Evolutionary conservation across 1,284 basidiomycete species (phyloP).

Genomic region (Trichosporon faecale): DNA sequence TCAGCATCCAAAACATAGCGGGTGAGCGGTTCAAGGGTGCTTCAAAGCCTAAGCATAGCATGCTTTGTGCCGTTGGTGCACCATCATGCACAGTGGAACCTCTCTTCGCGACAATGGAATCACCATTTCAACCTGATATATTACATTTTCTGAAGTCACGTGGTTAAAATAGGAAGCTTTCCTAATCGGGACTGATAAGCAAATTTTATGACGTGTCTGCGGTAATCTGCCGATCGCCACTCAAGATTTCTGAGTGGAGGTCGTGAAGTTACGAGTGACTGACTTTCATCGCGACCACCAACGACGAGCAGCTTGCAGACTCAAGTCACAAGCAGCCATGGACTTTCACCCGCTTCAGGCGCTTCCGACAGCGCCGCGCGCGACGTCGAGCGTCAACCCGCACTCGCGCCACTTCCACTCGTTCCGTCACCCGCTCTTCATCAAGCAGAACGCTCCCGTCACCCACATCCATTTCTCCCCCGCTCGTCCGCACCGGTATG

Average conservation of each 20-base stretch:
- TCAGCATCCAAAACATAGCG: too few relatives aligned
- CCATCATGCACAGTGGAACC: too few relatives aligned
- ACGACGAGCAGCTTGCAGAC: background rate
- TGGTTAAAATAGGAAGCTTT: background rate
- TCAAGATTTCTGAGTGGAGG: conserved; percentile 17
- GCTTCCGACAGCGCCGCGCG: conserved; percentile 46
- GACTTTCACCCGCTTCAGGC: conserved; percentile 48
- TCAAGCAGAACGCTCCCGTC: conserved; percentile 92
- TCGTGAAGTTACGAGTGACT: background rate
- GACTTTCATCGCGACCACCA: background rate
- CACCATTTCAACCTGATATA: too few relatives aligned
- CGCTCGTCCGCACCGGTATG: conserved; percentile 83
- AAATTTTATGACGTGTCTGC: background rate
- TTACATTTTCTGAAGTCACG: background rate
- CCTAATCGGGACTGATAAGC: background rate
- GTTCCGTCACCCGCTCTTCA: conserved; percentile 54
- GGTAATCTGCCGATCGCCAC: background rate
- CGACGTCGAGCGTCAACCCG: conserved; percentile 43
- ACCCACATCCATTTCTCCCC: conserved; percentile 87
- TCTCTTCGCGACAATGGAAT: too few relatives aligned
- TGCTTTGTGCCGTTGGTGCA: too few relatives aligned
- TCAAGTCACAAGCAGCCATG: conserved; percentile 30
- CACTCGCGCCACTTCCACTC: conserved; percentile 52
- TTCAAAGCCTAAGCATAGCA: too few relatives aligned
- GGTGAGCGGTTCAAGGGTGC: too few relatives aligned